Conservation (phyloP, 2,329 filamentous ascomycete species). For the Fusarium coicis region DNA sequence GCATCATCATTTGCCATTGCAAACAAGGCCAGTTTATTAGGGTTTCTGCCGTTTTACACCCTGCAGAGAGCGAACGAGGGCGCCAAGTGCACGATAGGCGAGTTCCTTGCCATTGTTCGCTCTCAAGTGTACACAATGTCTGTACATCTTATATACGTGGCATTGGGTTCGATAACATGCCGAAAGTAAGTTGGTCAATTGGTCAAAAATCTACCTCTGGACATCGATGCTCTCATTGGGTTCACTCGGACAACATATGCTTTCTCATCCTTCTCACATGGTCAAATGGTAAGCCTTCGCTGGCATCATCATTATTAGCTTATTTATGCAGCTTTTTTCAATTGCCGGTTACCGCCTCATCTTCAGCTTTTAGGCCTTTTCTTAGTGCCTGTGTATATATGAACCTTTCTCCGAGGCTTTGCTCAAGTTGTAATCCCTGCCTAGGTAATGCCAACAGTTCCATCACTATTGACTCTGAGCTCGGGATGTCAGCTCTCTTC, state of each 20-base stretch:
- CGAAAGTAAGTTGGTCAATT: not conserved
- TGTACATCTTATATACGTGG: not conserved
- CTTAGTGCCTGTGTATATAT: slow-evolving; percentile 11
- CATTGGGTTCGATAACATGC: not conserved
- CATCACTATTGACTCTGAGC: slow-evolving; percentile 8
- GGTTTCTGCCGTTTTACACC: slow-evolving; percentile 27
- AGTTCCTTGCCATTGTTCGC: not conserved
- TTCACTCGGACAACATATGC: not conserved
- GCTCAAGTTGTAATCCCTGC: slow-evolving; percentile 17
- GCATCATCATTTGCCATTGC: slow-evolving; percentile 4
- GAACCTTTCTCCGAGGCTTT: slow-evolving; percentile 19
- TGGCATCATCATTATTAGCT: not conserved
- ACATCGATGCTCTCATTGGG: not conserved
- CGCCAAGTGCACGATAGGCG: slow-evolving; percentile 3
- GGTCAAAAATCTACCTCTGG: not conserved
- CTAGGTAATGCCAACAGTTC: slow-evolving; percentile 17
- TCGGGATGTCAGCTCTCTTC: not conserved
- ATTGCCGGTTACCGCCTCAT: slow-evolving; percentile 30
- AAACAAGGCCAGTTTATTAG: slow-evolving; percentile 17
- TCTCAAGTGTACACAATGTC: not conserved
- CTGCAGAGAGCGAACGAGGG: slow-evolving; percentile 4
- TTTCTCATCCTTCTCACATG: not conserved
- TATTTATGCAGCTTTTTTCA: not conserved
- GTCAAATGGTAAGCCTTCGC: not conserved
- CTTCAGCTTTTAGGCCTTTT: slow-evolving; percentile 27